Conservation (phyloP, 208 protist genomes). For the Trypanosoma melophagium region DNA sequence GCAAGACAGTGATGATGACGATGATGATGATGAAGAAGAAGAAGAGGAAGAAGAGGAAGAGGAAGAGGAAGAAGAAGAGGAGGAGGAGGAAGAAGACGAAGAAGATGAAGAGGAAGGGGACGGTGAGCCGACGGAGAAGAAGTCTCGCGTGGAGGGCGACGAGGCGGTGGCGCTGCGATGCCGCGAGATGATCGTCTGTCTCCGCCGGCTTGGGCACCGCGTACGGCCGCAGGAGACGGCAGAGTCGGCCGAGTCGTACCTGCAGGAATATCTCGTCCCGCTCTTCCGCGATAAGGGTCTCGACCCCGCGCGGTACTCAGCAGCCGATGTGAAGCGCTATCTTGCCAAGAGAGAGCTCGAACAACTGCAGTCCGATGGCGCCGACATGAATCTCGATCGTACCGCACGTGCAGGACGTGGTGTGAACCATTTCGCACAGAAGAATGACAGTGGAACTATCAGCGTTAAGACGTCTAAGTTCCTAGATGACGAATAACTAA, state of each 20-base stretch:
- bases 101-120: slow-evolving; percentile 43
- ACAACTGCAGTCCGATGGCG: slow-evolving; percentile 75
- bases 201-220: slow-evolving; percentile 66
- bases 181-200: slow-evolving; percentile 69
- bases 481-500: slow-evolving; percentile 60
- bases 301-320: slow-evolving; percentile 64
- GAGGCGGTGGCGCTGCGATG: slow-evolving; percentile 49
- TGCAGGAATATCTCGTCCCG: slow-evolving; percentile 51
- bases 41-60: slow-evolving; percentile 32
- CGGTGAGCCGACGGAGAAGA: slow-evolving; percentile 42
- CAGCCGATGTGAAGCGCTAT: slow-evolving; percentile 64
- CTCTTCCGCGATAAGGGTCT: slow-evolving; percentile 73
- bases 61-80: slow-evolving; percentile 37
- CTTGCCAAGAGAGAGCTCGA: slow-evolving; percentile 65
- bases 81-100: slow-evolving; percentile 34
- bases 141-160: slow-evolving; percentile 34
- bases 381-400: slow-evolving; percentile 64
- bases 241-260: slow-evolving; percentile 67
- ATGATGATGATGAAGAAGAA: slow-evolving; percentile 31
- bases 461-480: slow-evolving; percentile 52
- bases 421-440: slow-evolving; percentile 31
- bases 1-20: slow-evolving; percentile 19
- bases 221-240: slow-evolving; percentile 41
- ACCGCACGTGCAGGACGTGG: slow-evolving; percentile 59
- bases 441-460: slow-evolving; percentile 14